Percentiles rank a stretch among this genome's conserved stretches.
Conservation (phyloP, 352 stramenopile genomes). For the Phytopythium ostracodes region DNA sequence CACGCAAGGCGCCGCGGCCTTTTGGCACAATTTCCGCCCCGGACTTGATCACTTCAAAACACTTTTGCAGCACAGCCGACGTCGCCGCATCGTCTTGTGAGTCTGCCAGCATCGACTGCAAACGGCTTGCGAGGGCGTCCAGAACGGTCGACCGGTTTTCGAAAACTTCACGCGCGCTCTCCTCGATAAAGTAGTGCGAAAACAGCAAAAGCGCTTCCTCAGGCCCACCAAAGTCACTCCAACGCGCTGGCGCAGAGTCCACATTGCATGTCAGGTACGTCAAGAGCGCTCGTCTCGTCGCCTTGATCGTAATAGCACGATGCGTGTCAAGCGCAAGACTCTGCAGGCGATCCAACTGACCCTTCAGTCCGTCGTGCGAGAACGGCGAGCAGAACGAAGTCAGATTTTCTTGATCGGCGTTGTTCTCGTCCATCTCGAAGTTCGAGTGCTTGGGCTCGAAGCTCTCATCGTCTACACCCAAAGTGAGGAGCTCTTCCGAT, state of each 20-base stretch:
- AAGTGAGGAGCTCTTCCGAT: conserved; percentile 54
- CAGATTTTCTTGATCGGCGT: conserved; percentile 48
- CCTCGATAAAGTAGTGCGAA: conserved; percentile 28
- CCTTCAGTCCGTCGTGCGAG: conserved; percentile 55
- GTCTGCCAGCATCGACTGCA: conserved; percentile 20
- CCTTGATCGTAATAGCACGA: conserved; percentile 52
- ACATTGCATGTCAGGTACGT: conserved; percentile 28
- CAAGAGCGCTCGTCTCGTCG: conserved; percentile 37
- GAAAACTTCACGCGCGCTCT: conserved; percentile 15
- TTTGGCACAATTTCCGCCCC: conserved; percentile 25
- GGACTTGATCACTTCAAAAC: conserved; percentile 26
- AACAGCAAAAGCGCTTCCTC: conserved; percentile 46
- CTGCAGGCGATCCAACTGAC: conserved; percentile 51
- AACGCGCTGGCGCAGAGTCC: conserved; percentile 8
- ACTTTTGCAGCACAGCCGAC: conserved; percentile 24
- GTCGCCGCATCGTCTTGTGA: conserved; percentile 15
- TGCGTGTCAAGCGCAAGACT: conserved; percentile 62
- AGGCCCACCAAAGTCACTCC: conserved; percentile 29
- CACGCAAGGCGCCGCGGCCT: conserved; percentile 37
- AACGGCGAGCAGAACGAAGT: conserved; percentile 65
- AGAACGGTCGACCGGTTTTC: conserved; percentile 21
- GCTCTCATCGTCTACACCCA: conserved; percentile 51
- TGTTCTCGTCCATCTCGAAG: conserved; percentile 58
- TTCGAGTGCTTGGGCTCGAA: conserved; percentile 28
- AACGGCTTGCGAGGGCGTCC: conserved; percentile 15